Percentiles rank a stretch among this genome's conserved stretches.
These are phyloP conservation scores for Neoboletus brunneissimus DNA, from an alignment of 768 basidiomycete species.

Conservation along the genomic window DNA sequence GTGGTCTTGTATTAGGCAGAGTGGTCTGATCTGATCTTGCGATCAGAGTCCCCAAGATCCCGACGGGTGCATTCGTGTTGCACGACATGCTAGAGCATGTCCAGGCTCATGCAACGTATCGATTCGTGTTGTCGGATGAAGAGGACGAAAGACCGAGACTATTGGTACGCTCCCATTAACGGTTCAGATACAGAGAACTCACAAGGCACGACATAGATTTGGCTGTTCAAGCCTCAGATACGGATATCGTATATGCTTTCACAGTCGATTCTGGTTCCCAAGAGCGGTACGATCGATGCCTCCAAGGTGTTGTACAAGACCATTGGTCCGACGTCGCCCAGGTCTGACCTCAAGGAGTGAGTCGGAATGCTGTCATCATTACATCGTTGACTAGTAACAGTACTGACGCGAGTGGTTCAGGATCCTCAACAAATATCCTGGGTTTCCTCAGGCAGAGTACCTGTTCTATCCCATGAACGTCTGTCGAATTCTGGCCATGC, in stretches of 20 bases:
- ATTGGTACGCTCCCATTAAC: slow-evolving; percentile 49
- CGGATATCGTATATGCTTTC: slow-evolving; percentile 69
- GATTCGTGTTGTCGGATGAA: slow-evolving; percentile 86
- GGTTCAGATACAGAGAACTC: background rate
- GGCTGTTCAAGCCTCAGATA: slow-evolving; percentile 93
- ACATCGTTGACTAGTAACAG: background rate
- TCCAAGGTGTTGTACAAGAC: slow-evolving; percentile 88
- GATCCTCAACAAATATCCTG: slow-evolving; percentile 67
- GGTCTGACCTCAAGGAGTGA: slow-evolving; percentile 30
- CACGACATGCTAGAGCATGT: slow-evolving; percentile 91
- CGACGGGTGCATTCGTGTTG: slow-evolving; percentile 85
- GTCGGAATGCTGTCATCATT: background rate
- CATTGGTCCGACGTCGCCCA: slow-evolving; percentile 55
- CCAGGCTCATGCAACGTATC: slow-evolving; percentile 89
- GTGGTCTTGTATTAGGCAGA: slow-evolving; percentile 28
- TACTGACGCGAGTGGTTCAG: slow-evolving; percentile 30
- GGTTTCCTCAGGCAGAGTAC: slow-evolving; percentile 86
- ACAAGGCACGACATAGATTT: slow-evolving; percentile 52
- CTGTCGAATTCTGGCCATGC: slow-evolving; percentile 64
- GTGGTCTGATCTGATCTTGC: background rate
- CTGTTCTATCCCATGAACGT: slow-evolving; percentile 79
- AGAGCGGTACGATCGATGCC: slow-evolving; percentile 58
- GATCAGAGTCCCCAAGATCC: slow-evolving; percentile 41
- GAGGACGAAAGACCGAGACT: slow-evolving; percentile 78
- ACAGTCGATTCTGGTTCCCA: slow-evolving; percentile 54